These are phyloP conservation scores for Liriodendron chinense DNA, from an alignment of 164 flowering plant species.

Conservation along the genomic window DNA sequence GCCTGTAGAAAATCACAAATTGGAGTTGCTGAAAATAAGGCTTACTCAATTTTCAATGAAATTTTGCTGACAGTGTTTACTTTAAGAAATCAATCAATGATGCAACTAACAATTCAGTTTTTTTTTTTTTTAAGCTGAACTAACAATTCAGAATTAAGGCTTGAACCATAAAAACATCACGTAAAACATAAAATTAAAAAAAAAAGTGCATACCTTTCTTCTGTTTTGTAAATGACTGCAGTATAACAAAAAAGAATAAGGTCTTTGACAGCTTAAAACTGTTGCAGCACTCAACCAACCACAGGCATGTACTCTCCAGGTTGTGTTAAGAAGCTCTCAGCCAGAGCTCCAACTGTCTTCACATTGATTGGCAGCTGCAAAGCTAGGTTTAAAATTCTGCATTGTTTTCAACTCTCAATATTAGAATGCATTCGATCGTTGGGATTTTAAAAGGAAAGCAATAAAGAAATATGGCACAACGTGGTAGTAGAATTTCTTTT, in stretches of 20 bases:
- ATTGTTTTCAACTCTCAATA: slow-evolving; percentile 9
- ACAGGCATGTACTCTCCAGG: slow-evolving; percentile 50
- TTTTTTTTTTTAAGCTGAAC: too few relatives aligned
- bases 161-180: background rate
- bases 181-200: background rate
- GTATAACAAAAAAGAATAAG: slow-evolving; percentile 51
- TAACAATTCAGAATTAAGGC: background rate
- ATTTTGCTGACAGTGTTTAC: background rate
- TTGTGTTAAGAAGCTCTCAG: slow-evolving; percentile 36
- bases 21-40: too few relatives aligned
- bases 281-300: slow-evolving; percentile 52
- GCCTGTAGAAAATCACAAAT: too few relatives aligned
- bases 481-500: background rate
- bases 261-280: slow-evolving; percentile 51
- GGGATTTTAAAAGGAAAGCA: background rate
- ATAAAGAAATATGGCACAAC: background rate
- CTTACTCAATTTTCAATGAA: background rate
- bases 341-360: slow-evolving; percentile 50
- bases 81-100: background rate
- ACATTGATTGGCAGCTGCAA: slow-evolving; percentile 47
- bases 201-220: slow-evolving; percentile 19
- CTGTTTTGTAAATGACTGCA: slow-evolving; percentile 49
- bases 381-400: slow-evolving; percentile 44
- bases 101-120: background rate
- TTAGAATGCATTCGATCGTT: background rate